Evolutionary conservation across 805 yeast species (phyloP).

Genomic region (Yarrowia phangngaensis): DNA sequence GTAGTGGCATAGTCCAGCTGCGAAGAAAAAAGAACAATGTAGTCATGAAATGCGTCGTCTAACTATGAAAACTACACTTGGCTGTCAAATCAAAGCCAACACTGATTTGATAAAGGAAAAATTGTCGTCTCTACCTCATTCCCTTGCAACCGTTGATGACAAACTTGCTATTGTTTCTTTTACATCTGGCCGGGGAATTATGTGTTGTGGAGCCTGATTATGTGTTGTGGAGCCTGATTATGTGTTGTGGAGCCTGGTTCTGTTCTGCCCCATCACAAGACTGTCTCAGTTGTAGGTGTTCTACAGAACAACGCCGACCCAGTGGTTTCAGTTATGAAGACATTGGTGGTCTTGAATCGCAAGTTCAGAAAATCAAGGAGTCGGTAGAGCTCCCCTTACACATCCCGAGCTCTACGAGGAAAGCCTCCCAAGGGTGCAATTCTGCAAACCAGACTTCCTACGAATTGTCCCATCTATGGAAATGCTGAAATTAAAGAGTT

Average conservation of each 20-base stretch:
- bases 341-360: slow-evolving; percentile 92
- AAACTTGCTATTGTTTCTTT: slow-evolving; percentile 98
- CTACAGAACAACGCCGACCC: slow-evolving; percentile 97
- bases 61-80: too few species aligned
- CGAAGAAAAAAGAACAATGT: too few species aligned
- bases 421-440: slow-evolving; percentile 97
- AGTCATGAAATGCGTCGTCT: too few species aligned
- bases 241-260: slow-evolving; percentile 95
- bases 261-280: slow-evolving; percentile 89
- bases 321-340: slow-evolving; percentile 98
- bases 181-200: slow-evolving; percentile 97
- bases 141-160: slow-evolving; percentile 95
- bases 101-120: too few species aligned
- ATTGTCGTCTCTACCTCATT: too few species aligned
- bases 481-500: too few species aligned
- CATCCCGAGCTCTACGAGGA: slow-evolving; percentile 97
- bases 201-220: slow-evolving; percentile 95
- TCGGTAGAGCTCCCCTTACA: slow-evolving; percentile 93
- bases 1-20: too few species aligned
- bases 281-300: slow-evolving; percentile 97
- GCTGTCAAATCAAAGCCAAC: too few species aligned
- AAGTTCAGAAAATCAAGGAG: slow-evolving; percentile 96
- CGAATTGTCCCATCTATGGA: too few species aligned
- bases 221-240: slow-evolving; percentile 95
- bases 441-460: too few species aligned